Evolutionary conservation across 148 eudicot species (phyloP), one percentile per base, ranked within the genome.

Genomic region (Camellia granthamiana): DNA sequence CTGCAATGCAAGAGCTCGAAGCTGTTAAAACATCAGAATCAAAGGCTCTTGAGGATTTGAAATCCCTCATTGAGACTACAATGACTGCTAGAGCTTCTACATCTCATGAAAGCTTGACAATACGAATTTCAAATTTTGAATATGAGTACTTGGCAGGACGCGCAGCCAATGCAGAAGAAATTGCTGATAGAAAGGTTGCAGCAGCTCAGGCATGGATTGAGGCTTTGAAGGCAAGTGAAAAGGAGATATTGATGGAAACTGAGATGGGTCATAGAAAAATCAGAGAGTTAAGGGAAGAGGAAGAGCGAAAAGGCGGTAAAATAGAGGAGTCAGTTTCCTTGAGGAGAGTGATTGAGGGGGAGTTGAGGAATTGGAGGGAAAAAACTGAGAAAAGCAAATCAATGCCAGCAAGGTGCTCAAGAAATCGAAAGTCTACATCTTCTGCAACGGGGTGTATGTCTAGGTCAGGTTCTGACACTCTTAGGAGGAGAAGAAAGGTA

Each of bases 151-250:
- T 94, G 72, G 84, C 72, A 42, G 91, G 90, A 44, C 78, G 83
- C 77, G 98, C 98, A 42, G 81, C 21, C 13, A 86, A 77, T 11
- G 95, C 97, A 0, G 85, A 83, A 77, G 91, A 90, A 77, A 74
- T 90, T 73, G 97, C 95, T 51, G 92, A 92, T 43, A 94, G 89
- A 82, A 94, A 94, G 73, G 89, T 92, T 21, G 92, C 79, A 42
- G 98, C 98, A 44, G 98, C 95, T 82, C 81, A 85, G 72, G 89
- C 90, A 10, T 92, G 98, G 95, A 80, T 84, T 5, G 87, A 87
- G 71, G 95, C 98, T 72, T 74, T 94, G 23, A 88, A 80, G 83
- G 91, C 91, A 19, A 91, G 89, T 56, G 92, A 89, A 81, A 87
- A 78, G 72, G 95, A 92, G 80, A 89, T 86, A 67, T 74, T 79